Evolutionary conservation across 257 asterid species (phyloP), one percentile per base, ranked within the genome.

Genomic region (Mentha longifolia): DNA sequence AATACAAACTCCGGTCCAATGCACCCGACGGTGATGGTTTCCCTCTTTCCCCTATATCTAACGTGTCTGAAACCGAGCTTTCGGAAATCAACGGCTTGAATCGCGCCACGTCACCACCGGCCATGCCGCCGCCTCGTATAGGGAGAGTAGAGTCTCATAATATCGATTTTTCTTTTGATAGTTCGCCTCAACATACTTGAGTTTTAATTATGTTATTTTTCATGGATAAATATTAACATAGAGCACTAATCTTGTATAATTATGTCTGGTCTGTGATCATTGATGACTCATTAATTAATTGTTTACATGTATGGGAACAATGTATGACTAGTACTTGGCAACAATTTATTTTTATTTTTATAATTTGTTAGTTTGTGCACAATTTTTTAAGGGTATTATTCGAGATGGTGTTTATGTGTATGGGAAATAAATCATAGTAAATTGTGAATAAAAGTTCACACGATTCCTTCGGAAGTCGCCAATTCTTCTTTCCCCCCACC

Each of bases 31-130:
- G 9, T 2, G 79, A 83, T 15, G 78, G 82, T 63, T 35, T 35
- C 39, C 39, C 39, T 35, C 39, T 35, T 35, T 79, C 88, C 16
- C 86, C 88, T 0, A 47, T 35, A 61, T 72, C 82, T 15, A 70
- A 81, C 63, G 31, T 37, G 8, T 83, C 88, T 6, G 87, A 83
- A 17, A n/a, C n/a, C n/a, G 91, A 86, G 69, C 76, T 86, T 28
- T 80, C 86, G 3, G 83, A 80, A 19, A 65, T 82, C 5, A 84
- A 83, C 41, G 68, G 31, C 63, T 70, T 86, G 0, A 65, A 15
- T 54, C 77, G 5, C 6, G 71, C 46, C 28, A 43, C 25, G 1
- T 13, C 52, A 14, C 54, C 20, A 3, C 69, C 70, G 51, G 33
- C 66, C 25, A 16, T 2, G 43, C 42, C 25, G 10, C 50, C 62